phyloP scores from a whole-genome alignment of 2,329 filamentous ascomycete genomes.

The Colletotrichum eremochloae region DNA sequence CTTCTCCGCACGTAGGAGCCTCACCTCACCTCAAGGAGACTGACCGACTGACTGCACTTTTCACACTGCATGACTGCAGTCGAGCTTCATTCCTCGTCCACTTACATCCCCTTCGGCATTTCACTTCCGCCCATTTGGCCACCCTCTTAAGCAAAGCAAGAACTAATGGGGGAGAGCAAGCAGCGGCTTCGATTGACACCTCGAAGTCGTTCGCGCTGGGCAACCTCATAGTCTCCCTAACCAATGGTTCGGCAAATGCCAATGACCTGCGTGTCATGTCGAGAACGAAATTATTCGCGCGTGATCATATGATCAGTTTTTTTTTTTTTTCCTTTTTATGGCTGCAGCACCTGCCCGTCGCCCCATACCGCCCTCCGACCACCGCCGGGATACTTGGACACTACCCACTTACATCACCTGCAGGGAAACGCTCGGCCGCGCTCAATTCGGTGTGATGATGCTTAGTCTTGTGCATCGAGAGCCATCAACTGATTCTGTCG shows the following conservation, averaged over 20 bases:
- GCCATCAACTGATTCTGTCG: neutral
- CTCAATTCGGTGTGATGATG: constrained; percentile 19
- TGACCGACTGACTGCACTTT: too few relatives aligned
- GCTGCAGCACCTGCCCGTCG: constrained; percentile 22
- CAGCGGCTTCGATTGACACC: too few relatives aligned
- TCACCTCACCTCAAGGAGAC: neutral
- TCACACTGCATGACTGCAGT: too few relatives aligned
- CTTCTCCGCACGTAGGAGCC: neutral
- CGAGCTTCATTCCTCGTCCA: too few relatives aligned
- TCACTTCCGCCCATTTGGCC: too few relatives aligned
- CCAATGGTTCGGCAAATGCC: constrained; percentile 2
- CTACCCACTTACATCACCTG: constrained; percentile 15
- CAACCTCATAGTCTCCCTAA: neutral
- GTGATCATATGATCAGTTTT: constrained; percentile 31
- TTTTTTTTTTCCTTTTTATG: constrained; percentile 28
- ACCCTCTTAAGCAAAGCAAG: too few relatives aligned
- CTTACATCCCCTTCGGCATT: too few relatives aligned
- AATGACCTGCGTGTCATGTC: constrained; percentile 27
- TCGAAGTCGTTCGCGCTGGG: neutral
- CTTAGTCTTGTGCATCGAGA: neutral
- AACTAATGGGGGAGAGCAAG: too few relatives aligned
- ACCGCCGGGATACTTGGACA: constrained; percentile 13
- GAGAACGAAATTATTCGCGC: constrained; percentile 22
- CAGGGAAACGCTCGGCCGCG: constrained; percentile 5
- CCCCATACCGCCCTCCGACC: constrained; percentile 10